Percentiles rank a stretch among this genome's conserved stretches.
Evolutionary conservation across 2,329 filamentous ascomycete genomes (phyloP).

Genomic region (Trichoderma pleuroti): DNA sequence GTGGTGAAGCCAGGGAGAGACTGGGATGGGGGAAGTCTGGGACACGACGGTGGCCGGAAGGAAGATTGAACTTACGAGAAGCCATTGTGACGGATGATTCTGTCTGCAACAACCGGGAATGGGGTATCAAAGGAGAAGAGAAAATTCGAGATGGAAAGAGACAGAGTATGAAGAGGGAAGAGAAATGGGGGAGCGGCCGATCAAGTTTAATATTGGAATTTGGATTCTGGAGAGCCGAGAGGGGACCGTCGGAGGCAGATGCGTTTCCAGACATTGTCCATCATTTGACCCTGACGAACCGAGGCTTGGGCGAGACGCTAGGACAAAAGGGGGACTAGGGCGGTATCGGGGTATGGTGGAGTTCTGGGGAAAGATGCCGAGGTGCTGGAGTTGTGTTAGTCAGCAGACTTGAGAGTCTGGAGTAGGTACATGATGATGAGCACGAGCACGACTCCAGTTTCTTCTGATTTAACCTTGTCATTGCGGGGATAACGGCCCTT

Average conservation of each 20-base stretch:
- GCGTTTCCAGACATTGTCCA: constrained; percentile 6
- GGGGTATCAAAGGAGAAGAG: constrained; percentile 20
- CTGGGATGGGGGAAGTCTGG: not conserved
- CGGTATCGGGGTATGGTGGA: not conserved
- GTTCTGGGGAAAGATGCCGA: constrained; percentile 18
- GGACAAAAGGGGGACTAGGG: not conserved
- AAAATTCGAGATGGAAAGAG: not conserved
- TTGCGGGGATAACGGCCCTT: not conserved
- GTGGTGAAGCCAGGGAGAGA: not conserved
- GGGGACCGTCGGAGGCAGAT: constrained; percentile 11
- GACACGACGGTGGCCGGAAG: not conserved
- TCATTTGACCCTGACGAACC: constrained; percentile 15
- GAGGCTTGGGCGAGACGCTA: constrained; percentile 17
- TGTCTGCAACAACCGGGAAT: constrained; percentile 18
- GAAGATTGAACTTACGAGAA: constrained; percentile 60
- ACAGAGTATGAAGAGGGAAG: not conserved
- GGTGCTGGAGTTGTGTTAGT: constrained; percentile 8
- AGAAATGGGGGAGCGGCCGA: not conserved
- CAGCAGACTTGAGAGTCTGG: not conserved
- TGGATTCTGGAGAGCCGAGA: constrained; percentile 14
- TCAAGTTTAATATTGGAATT: not conserved
- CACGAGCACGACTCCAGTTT: not conserved
- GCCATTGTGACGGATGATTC: constrained; percentile 54
- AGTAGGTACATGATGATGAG: not conserved
- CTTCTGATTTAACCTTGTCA: too few relatives aligned